Percentiles rank a stretch among this genome's conserved stretches.
These are phyloP conservation scores for Dryadomyces quercus-mongolicae DNA, from an alignment of 2,329 filamentous ascomycete genomes.

Conservation along the genomic window DNA sequence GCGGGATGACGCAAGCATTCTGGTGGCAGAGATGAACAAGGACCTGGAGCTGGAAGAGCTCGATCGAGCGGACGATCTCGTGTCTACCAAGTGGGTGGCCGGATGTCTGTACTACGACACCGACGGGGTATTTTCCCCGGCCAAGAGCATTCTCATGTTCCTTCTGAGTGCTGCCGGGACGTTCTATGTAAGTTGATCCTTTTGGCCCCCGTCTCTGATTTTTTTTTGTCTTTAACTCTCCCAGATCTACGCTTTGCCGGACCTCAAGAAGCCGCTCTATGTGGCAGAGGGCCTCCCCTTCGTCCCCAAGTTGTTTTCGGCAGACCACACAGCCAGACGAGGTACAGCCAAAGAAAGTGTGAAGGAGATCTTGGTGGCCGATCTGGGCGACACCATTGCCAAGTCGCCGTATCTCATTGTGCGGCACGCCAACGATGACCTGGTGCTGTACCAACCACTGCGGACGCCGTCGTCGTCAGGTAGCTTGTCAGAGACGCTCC, in stretches of 20 bases:
- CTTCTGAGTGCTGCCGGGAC: slow-evolving; percentile 64
- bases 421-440: slow-evolving; percentile 67
- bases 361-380: slow-evolving; percentile 69
- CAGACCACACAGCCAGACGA: slow-evolving; percentile 58
- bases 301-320: slow-evolving; percentile 62
- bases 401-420: slow-evolving; percentile 70
- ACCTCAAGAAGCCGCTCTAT: slow-evolving; percentile 60
- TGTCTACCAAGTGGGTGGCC: slow-evolving; percentile 62
- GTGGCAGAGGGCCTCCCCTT: slow-evolving; percentile 66
- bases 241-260: slow-evolving; percentile 65
- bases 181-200: slow-evolving; percentile 48
- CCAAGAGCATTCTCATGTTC: slow-evolving; percentile 54
- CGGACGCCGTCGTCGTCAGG: slow-evolving; percentile 20
- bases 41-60: slow-evolving; percentile 80
- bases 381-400: slow-evolving; percentile 64
- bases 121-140: slow-evolving; percentile 38
- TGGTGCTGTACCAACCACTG: slow-evolving; percentile 80
- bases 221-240: background rate
- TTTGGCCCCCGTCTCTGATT: background rate
- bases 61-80: slow-evolving; percentile 47
- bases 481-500: slow-evolving; percentile 34
- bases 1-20: slow-evolving; percentile 70
- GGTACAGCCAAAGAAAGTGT: slow-evolving; percentile 61
- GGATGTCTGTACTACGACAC: slow-evolving; percentile 73
- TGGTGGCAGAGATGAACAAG: slow-evolving; percentile 67